These are phyloP conservation scores for Magnaporthiopsis rhizophila DNA, from an alignment of 2,329 filamentous ascomycete species.

Conservation along the genomic window DNA sequence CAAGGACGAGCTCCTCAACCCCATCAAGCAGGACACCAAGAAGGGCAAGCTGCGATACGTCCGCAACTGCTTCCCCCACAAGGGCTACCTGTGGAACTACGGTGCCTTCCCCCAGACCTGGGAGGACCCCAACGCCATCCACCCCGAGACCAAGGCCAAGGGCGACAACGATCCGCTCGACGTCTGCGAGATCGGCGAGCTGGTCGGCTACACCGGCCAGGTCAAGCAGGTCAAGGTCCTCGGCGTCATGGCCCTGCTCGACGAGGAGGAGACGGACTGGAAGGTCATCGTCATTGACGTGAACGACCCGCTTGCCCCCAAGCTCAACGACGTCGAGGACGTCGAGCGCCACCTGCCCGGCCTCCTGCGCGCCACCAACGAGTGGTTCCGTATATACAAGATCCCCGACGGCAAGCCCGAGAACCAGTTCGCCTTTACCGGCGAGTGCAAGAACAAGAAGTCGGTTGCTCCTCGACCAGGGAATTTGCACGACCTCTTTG, in stretches of 20 bases:
- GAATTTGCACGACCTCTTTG: neutral
- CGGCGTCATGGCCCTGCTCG: constrained; percentile 96
- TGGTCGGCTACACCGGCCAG: constrained; percentile 91
- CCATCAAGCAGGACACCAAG: constrained; percentile 99
- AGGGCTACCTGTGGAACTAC: constrained; percentile 99
- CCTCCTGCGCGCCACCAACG: constrained; percentile 93
- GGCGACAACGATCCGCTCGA: constrained; percentile 99
- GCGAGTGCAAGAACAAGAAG: constrained; percentile 99
- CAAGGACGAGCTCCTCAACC: constrained; percentile 97
- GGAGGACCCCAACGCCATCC: constrained; percentile 93
- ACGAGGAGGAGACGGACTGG: constrained; percentile 99
- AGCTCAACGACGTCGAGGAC: constrained; percentile 98
- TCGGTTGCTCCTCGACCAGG: constrained; percentile 28
- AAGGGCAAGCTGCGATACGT: constrained; percentile 99
- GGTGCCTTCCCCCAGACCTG: constrained; percentile 99
- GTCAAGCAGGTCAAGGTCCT: constrained; percentile 99
- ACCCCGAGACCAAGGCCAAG: constrained; percentile 99
- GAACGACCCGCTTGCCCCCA: constrained; percentile 91
- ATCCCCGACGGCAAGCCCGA: constrained; percentile 99
- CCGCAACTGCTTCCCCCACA: constrained; percentile 99
- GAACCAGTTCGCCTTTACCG: constrained; percentile 99
- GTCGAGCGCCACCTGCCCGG: constrained; percentile 97
- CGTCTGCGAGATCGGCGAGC: constrained; percentile 98
- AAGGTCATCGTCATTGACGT: constrained; percentile 99
- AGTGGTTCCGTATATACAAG: constrained; percentile 99